phyloP scores from a whole-genome alignment of 345 rosid genomes.

The Aquilaria yunnanensis region DNA sequence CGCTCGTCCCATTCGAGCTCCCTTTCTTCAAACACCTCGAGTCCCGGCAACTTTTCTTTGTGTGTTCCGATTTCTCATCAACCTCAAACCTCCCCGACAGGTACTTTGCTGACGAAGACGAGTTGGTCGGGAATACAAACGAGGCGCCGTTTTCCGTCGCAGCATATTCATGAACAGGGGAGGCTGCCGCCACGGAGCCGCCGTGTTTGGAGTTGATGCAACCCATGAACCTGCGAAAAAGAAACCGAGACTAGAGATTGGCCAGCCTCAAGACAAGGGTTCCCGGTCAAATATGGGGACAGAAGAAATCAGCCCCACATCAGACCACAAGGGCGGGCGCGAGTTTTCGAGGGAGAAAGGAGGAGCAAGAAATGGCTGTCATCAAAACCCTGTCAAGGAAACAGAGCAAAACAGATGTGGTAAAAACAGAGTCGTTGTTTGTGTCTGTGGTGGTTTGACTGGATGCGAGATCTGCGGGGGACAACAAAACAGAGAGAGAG shows the following conservation, averaged over 20 bases:
- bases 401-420: slow-evolving; percentile 8
- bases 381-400: slow-evolving; percentile 6
- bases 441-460: slow-evolving; percentile 12
- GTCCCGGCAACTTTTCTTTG: slow-evolving; percentile 14
- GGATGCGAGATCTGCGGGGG: slow-evolving; percentile 46
- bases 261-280: slow-evolving; percentile 45
- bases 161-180: slow-evolving; percentile 26
- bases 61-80: slow-evolving; percentile 17
- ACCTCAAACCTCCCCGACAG: slow-evolving; percentile 24
- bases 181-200: slow-evolving; percentile 21
- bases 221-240: slow-evolving; percentile 46
- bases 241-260: slow-evolving; percentile 26
- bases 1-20: slow-evolving; percentile 21
- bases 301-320: slow-evolving; percentile 26
- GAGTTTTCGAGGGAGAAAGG: slow-evolving; percentile 8
- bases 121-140: slow-evolving; percentile 1
- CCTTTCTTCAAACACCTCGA: slow-evolving; percentile 28
- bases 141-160: slow-evolving; percentile 12
- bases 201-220: slow-evolving; percentile 59
- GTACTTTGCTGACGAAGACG: slow-evolving; percentile 21
- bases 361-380: not conserved
- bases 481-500: slow-evolving; percentile 20
- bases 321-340: slow-evolving; percentile 15
- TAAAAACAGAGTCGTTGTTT: slow-evolving; percentile 13
- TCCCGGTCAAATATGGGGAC: slow-evolving; percentile 29